These are phyloP conservation scores for Candida succiphila DNA, from an alignment of 805 yeast species.

Conservation along the genomic window DNA sequence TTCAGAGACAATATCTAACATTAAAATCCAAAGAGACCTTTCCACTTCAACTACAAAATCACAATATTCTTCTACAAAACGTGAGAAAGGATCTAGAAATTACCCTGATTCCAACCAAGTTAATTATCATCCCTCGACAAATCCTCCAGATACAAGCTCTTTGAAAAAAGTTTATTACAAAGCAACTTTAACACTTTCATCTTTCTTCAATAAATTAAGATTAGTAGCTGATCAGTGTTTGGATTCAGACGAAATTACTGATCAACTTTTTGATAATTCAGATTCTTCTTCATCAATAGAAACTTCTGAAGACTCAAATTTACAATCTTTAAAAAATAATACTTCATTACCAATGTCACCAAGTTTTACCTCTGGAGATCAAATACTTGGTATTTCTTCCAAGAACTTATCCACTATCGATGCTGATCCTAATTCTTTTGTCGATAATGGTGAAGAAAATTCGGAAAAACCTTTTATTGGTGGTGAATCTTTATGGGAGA, in stretches of 20 bases:
- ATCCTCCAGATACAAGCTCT: too few species aligned
- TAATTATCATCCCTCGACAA: too few species aligned
- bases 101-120: too few species aligned
- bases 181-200: slow-evolving; percentile 9
- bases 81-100: too few species aligned
- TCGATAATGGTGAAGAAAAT: not conserved
- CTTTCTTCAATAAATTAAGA: slow-evolving; percentile 24
- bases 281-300: slow-evolving; percentile 1
- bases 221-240: slow-evolving; percentile 39
- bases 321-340: not conserved
- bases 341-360: not conserved
- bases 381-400: not conserved
- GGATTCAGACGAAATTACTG: slow-evolving; percentile 37
- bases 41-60: too few species aligned
- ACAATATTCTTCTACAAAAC: too few species aligned
- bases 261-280: slow-evolving; percentile 33
- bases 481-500: slow-evolving; percentile 52
- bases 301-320: not conserved
- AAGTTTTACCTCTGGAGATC: not conserved
- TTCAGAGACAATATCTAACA: too few species aligned
- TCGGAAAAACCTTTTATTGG: slow-evolving; percentile 29
- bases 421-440: not conserved
- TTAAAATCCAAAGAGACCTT: too few species aligned
- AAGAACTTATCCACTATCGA: not conserved
- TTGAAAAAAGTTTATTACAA: not conserved